A percentile compares a stretch with the other conserved stretches of the same genome.
Conservation (phyloP, 2,329 filamentous ascomycete species). For the Xylariaceae sp. region DNA sequence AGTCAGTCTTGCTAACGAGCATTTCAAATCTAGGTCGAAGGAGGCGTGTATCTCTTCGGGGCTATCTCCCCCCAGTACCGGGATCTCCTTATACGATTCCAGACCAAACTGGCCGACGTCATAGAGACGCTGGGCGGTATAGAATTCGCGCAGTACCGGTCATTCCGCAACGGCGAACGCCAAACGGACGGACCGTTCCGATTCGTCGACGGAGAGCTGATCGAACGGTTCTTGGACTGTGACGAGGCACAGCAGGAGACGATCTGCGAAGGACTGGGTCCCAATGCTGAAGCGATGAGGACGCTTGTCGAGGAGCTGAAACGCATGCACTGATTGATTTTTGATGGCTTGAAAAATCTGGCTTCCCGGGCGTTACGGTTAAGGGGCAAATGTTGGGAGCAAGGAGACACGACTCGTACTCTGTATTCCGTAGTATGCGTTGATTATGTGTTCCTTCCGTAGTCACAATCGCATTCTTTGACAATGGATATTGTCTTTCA, state of each 20-base stretch:
- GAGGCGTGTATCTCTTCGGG: slow-evolving; percentile 84
- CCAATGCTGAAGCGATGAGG: slow-evolving; percentile 57
- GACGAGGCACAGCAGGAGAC: slow-evolving; percentile 51
- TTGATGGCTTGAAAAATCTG: too few relatives aligned
- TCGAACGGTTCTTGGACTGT: slow-evolving; percentile 78
- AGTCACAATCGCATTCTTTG: too few relatives aligned
- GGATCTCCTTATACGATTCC: slow-evolving; percentile 77
- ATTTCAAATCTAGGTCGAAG: slow-evolving; percentile 63
- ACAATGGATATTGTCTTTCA: too few relatives aligned
- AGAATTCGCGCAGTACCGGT: slow-evolving; percentile 73
- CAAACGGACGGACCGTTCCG: slow-evolving; percentile 71
- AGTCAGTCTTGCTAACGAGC: slow-evolving; percentile 3
- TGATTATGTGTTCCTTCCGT: too few relatives aligned
- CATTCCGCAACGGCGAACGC: slow-evolving; percentile 67
- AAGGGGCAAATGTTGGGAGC: too few relatives aligned
- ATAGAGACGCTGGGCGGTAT: slow-evolving; percentile 67
- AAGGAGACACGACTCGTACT: too few relatives aligned
- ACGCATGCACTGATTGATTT: slow-evolving; percentile 52
- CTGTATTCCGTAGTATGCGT: too few relatives aligned
- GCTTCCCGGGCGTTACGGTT: too few relatives aligned
- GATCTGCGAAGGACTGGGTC: slow-evolving; percentile 52
- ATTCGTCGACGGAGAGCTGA: slow-evolving; percentile 87
- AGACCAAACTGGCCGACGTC: slow-evolving; percentile 61
- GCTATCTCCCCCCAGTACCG: slow-evolving; percentile 67
- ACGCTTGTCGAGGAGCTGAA: slow-evolving; percentile 58